Base-by-base conservation (phyloP, 257 asterid genomes). In the Petunia secreta region DNA sequence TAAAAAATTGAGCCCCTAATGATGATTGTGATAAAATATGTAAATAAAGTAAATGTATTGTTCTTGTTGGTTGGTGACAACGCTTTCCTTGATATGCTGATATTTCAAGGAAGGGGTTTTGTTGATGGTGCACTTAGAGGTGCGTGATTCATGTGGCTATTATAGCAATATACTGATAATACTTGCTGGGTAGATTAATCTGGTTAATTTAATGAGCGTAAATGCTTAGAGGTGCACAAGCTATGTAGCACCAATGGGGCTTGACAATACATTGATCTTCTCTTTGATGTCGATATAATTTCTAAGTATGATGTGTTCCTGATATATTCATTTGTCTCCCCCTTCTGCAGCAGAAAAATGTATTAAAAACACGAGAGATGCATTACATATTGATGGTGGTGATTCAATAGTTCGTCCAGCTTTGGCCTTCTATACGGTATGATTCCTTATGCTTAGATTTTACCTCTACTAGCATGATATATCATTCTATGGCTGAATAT, bases 381-480 rank as follows among this genome's bases (percentile, higher is more conserved):
- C 89, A 63, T 81, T 91, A 78, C 88, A 77, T 38, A 87, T 91
- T 41, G 94, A 91, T 75, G 98, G 98, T 66, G 94, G 96, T 83
- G 91, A 82, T 63, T 89, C 90, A 48, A 88, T 89, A 73, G 79
- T 88, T 87, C 63, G 77, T 15, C 88, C 89, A 75, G 93, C 94
- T 62, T 8, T 65, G 74, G 74, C 69, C 9, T 80, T 93, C 71
- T 93, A 91, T 85, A 71, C 53, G 79, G 98, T 93, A 87, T 60
- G 76, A 15, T 68, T 86, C 84, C 7, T 64, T 66, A 79, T 78
- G 60, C 57, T 60, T 50, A 44, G 63, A 63, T 55, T 34, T 2
- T 79, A 44, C 10, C 62, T 66, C 11, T 78, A 13, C 7, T 59
- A 15, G 4, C 34, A 15, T 55, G 59, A 50, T 79, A 40, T 63